Base-by-base conservation (phyloP, 2,329 filamentous ascomycete genomes). In the Talaromyces sp. region DNA sequence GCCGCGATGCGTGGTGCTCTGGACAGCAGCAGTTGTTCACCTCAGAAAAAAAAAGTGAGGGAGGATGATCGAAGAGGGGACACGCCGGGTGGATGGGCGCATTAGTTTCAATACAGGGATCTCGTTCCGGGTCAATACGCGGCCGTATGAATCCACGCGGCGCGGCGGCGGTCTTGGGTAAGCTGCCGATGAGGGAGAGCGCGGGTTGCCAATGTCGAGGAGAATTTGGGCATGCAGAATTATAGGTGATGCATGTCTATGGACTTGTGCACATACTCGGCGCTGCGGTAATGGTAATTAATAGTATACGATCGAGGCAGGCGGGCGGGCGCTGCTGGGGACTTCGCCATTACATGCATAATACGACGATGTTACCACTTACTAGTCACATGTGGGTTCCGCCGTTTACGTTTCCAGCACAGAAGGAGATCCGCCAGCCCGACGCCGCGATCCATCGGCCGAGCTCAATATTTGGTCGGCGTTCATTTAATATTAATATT, bases 51-150 rank as follows among this genome's bases (percentile, higher is more conserved):
- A 58, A 57, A 39, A 58, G 49, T 19, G 55, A 49, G 57, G 49
- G 54, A 25, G n/a, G 55, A 25, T 19, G 44, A 47, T 47, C 44
- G 44, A 47, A 58, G 60, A 58, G 55, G 59, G 60, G 55, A 58
- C 47, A 19, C 10, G 27, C 51, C 55, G 60, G 60, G 39, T 57
- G 55, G 55, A 54, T 58, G 59, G 52, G 42, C 32, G 17, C 25
- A 42, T 42, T 61, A 19, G n/a, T 47, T 39, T 25, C 44, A 61
- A 61, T 61, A 61, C 60, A 47, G 60, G 60, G 55, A 61, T 61
- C 55, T 57, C 47, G 57, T 53, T 58, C 55, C 28, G 60, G 49
- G 32, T 58, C 55, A 57, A 57, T 57, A 61, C 55, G 28, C 39
- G 36, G 36, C 36, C 36, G 49, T 53, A 30, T 53, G 17, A 53